Evolutionary conservation across 495 filamentous ascomycete species (phyloP).

Genomic region (Penicillium paradoxum): DNA sequence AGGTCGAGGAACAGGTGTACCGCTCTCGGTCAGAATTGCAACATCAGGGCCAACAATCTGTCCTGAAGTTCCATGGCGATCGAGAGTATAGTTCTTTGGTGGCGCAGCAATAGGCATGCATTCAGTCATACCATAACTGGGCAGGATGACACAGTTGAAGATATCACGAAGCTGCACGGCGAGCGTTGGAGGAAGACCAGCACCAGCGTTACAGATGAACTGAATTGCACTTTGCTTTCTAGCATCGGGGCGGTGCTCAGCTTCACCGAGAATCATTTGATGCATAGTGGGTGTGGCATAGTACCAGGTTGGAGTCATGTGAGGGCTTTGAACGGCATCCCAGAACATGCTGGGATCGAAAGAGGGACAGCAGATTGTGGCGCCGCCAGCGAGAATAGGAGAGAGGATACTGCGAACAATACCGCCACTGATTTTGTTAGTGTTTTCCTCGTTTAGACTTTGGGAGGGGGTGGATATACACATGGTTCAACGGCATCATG

Average conservation of each 20-base stretch:
- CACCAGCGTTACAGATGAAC: constrained; percentile 43
- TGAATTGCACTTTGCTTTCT: constrained; percentile 34
- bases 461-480: constrained; percentile 18
- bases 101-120: constrained; percentile 44
- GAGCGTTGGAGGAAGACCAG: constrained; percentile 37
- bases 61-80: constrained; percentile 41
- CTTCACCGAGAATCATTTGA: constrained; percentile 35
- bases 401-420: constrained; percentile 38
- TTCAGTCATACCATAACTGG: constrained; percentile 48
- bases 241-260: constrained; percentile 21
- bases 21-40: constrained; percentile 26
- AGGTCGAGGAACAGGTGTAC: constrained; percentile 6
- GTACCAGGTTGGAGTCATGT: constrained; percentile 40
- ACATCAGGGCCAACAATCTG: constrained; percentile 38
- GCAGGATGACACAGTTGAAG: constrained; percentile 37
- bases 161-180: constrained; percentile 31
- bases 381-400: constrained; percentile 37
- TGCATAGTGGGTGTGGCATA: constrained; percentile 49
- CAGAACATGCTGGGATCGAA: constrained; percentile 48
- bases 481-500: constrained; percentile 46
- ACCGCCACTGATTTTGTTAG: constrained; percentile 25
- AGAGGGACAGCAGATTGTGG: constrained; percentile 38
- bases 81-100: constrained; percentile 34
- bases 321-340: constrained; percentile 36
- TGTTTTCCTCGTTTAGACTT: neutral